Base-by-base conservation (phyloP, 768 basidiomycete species). In the Dentipellis sp. region DNA sequence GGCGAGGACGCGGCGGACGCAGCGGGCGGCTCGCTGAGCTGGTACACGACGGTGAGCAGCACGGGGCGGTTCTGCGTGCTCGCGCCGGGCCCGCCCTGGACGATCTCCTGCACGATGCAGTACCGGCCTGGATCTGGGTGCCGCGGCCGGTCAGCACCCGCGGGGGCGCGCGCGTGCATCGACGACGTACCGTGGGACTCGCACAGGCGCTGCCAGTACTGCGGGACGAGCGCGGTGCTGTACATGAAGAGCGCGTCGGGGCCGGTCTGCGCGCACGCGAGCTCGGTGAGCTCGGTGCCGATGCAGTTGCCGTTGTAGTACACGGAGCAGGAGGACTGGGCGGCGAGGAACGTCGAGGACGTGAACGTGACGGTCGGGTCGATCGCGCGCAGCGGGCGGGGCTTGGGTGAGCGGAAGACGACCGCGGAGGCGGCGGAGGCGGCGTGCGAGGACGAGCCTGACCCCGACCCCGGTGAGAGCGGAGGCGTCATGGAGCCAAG, bases 291-390 rank as follows among this genome's bases (percentile, higher is more conserved):
- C 65, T 87, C 86, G 0, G 75, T 73, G 66, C 79, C 80, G 50
- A 84, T 71, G 51, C 76, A 62, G 19, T 68, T 69, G 11, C 75
- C 79, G 55, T 76, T 75, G 9, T 72, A 63, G 60, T 78, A 75
- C 7, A 88, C 80, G 0, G 74, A 74, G 69, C 80, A 86, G 35
- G 72, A 72, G 0, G 82, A 83, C 34, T 74, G 74, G 29, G 83
- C 83, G 10, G 69, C 64, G 36, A 84, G 71, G 4, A 71, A 62
- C 2, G 74, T 68, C 2, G 68, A 74, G 4, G 84, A 79, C 35
- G 78, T 65, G 60, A 88, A 81, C 17, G 86, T 83, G 23, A 88
- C 75, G 1, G 81, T 82, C 0, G 85, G 83, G 62, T 88, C 82
- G 60, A 88, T 86, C 46, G 74, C 69, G 10, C 69, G 70, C 53